Percentiles rank a stretch among this genome's conserved stretches.
phyloP scores from a whole-genome alignment of 192 early-diverging fungal genomes.

The Nowakowskiella sp. region DNA sequence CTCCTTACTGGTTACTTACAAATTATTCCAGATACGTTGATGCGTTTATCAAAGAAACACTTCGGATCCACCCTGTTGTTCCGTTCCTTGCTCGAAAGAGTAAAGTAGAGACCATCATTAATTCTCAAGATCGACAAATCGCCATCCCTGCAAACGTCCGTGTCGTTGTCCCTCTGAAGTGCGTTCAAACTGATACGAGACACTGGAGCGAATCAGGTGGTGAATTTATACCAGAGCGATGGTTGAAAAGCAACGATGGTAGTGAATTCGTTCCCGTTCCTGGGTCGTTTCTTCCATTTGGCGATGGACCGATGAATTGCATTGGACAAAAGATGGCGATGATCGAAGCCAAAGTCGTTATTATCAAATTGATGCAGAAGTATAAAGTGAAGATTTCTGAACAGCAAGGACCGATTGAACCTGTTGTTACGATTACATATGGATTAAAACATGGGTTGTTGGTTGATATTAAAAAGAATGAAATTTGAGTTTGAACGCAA shows the following conservation, averaged over 20 bases:
- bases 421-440: conserved; percentile 6
- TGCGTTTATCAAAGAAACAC: conserved; percentile 29
- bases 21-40: conserved; percentile 34
- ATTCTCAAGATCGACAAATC: no score
- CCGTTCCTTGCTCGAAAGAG: no score
- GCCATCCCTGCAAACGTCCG: no score
- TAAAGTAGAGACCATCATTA: no score
- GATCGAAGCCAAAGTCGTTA: background rate
- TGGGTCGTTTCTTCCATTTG: background rate
- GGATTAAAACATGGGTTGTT: conserved; percentile 24
- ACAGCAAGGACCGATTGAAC: no score
- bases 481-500: no score
- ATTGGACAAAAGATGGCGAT: background rate
- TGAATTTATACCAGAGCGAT: background rate
- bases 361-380: conserved; percentile 4
- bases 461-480: conserved; percentile 2
- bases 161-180: no score
- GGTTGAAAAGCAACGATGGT: no score
- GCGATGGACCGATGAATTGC: background rate
- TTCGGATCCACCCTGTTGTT: conserved; percentile 28
- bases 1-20: no score
- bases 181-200: no score
- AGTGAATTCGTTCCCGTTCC: conserved; percentile 1
- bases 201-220: no score
- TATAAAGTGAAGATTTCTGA: conserved; percentile 6